Percentiles rank a stretch among this genome's conserved stretches.
These are phyloP conservation scores for Fusarium succisae DNA, from an alignment of 2,329 filamentous ascomycete genomes.

Conservation along the genomic window DNA sequence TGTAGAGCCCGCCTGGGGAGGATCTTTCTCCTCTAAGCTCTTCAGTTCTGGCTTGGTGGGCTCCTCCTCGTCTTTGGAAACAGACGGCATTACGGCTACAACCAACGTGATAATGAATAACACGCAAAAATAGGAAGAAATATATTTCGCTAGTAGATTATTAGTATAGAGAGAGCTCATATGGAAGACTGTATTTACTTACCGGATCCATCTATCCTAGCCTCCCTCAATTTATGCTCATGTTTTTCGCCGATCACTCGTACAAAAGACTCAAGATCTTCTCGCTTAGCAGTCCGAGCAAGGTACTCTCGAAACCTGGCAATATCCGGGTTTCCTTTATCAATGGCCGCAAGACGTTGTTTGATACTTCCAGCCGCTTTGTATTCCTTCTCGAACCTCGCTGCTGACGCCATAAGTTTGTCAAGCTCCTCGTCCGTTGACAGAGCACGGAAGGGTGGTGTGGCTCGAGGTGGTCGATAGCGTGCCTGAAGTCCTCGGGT, in stretches of 20 bases:
- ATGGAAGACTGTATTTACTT: background rate
- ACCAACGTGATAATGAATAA: background rate
- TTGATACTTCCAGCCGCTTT: background rate
- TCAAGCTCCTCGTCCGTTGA: background rate
- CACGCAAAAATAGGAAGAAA: rapidly evolving
- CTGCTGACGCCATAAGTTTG: background rate
- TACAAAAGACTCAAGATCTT: background rate
- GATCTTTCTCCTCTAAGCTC: background rate
- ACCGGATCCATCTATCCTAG: background rate
- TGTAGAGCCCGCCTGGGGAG: background rate
- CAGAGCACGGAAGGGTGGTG: background rate
- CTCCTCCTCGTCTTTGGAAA: background rate
- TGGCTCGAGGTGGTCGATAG: background rate
- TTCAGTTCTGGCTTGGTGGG: background rate
- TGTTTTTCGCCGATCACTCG: background rate
- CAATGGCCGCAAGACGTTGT: background rate
- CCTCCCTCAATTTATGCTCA: background rate
- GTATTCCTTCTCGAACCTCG: background rate
- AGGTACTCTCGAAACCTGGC: background rate
- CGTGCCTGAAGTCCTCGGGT: background rate
- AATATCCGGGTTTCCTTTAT: background rate
- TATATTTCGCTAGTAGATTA: background rate
- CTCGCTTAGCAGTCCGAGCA: no score
- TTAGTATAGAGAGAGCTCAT: background rate
- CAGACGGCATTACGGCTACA: rapidly evolving